Percentiles rank a stretch among this genome's conserved stretches.
Evolutionary conservation across 1,139 yeast genomes (phyloP).

Genomic region (Torulaspora pretoriensis): DNA sequence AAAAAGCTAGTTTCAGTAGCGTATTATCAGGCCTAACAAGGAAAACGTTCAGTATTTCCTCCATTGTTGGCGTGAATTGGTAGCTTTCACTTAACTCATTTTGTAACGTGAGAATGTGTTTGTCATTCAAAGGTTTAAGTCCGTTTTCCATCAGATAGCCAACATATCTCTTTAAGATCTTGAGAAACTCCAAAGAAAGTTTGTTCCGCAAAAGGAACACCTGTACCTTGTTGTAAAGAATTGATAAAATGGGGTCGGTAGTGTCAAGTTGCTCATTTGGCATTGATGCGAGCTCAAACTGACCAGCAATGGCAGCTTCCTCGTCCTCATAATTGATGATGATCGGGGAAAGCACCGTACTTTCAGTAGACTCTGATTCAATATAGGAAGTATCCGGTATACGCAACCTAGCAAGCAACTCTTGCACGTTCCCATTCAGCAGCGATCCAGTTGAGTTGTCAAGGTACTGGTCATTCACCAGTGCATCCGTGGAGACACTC

Average conservation of each 20-base stretch:
- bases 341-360: conserved; percentile 1
- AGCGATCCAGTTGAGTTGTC: conserved; percentile 23
- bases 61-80: conserved; percentile 19
- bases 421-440: conserved; percentile 17
- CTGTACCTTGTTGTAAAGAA: conserved; percentile 24
- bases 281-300: background rate
- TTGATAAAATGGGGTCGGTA: conserved; percentile 12
- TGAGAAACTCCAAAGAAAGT: conserved; percentile 28
- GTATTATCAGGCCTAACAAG: conserved; percentile 25
- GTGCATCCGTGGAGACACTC: conserved; percentile 19
- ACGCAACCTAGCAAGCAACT: conserved; percentile 14
- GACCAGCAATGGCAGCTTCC: background rate
- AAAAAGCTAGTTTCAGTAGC: conserved; percentile 23
- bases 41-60: conserved; percentile 23
- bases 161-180: conserved; percentile 24
- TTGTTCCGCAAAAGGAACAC: conserved; percentile 25
- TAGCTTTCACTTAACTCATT: conserved; percentile 23
- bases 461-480: conserved; percentile 15
- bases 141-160: conserved; percentile 18
- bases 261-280: background rate
- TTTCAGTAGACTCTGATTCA: conserved; percentile 2
- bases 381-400: conserved; percentile 4
- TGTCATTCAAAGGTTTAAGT: conserved; percentile 24
- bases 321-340: background rate
- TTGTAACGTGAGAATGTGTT: conserved; percentile 20